Percentiles rank a stretch among this genome's conserved stretches.
Conservation (phyloP, 345 rosid species). For the Leavenworthia alabamica region DNA sequence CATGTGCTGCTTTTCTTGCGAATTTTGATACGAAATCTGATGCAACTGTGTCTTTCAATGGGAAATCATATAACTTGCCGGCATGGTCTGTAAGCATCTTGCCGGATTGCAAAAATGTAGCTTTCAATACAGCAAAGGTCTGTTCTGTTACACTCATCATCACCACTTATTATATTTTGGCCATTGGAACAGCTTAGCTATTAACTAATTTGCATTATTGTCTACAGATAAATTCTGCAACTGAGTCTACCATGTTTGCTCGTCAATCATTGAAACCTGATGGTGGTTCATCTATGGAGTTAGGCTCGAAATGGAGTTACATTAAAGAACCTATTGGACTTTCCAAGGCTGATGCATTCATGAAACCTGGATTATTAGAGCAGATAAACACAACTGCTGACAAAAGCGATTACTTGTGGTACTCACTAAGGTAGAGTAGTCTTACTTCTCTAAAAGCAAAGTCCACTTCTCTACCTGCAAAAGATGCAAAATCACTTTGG, state of each 20-base stretch:
- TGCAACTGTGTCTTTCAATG: constrained; percentile 58
- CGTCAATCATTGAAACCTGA: constrained; percentile 39
- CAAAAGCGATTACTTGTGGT: constrained; percentile 86
- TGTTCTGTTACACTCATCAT: constrained; percentile 15
- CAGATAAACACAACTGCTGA: constrained; percentile 88
- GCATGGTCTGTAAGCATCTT: constrained; percentile 98
- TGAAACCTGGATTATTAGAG: constrained; percentile 65
- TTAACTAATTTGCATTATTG: background rate
- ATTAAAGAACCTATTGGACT: constrained; percentile 77
- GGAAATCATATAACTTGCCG: constrained; percentile 67
- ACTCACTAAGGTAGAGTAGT: constrained; percentile 59
- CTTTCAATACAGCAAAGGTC: constrained; percentile 89
- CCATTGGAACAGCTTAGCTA: background rate
- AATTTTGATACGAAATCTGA: constrained; percentile 51
- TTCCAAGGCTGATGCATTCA: constrained; percentile 54
- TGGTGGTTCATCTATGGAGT: constrained; percentile 38
- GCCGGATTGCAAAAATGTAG: constrained; percentile 92
- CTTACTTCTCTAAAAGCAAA: constrained; percentile 3
- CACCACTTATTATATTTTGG: background rate
- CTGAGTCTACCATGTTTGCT: constrained; percentile 43
- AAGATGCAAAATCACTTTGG: background rate
- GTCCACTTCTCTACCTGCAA: constrained; percentile 3
- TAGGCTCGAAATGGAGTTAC: constrained; percentile 71
- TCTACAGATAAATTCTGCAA: constrained; percentile 70
- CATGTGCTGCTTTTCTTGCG: constrained; percentile 88